Base-by-base conservation (phyloP, 1,139 yeast genomes). In the Nematodospora anomalae region DNA sequence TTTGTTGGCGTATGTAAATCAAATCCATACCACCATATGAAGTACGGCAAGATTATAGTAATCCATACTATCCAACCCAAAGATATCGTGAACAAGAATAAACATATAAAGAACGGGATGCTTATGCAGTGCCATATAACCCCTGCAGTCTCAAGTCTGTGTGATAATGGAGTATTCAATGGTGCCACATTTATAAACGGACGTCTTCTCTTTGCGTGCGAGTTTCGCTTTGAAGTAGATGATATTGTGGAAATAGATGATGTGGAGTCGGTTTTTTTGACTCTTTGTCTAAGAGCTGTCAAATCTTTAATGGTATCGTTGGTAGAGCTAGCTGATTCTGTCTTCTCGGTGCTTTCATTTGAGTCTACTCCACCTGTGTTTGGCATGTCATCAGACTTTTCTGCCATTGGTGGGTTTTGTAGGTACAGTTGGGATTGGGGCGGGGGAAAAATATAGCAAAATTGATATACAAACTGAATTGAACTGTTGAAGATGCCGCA, bases 91-190 rank as follows among this genome's bases (percentile, higher is more conserved):
- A 84, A 62, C 16, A 70, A 55, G 46, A 84, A 76, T 8, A 80
- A 45, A 7, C 80, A 62, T 1, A 73, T 53, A 43, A 79, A 76
- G 1, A 74, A 53, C 0, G 94, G 88, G 30, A 90, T 81, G 3
- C 87, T 73, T 16, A 86, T 68, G 3, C 85, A 79, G 58, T 89
- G 96, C 80, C 87, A 78, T 4, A 86, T 71, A 14, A 90, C 79
- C 1, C 82, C 82, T 4, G 83, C 52, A 1, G 92, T 87, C 52
- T 88, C 84, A 22, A 83, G 55, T 35, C 96, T 62, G 44, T 83
- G 68, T 15, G 62, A 52, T 38, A 78, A 47, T 1, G 90, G 86
- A 1, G 80, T 75, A 26, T 64, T 58, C 30, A 79, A 51, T 0
- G 85, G 83, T 0, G 83, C 79, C 37, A 71, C 54, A 42, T 70